Conservation (phyloP, 495 filamentous ascomycete genomes). For the Penicillium egyptiacum region DNA sequence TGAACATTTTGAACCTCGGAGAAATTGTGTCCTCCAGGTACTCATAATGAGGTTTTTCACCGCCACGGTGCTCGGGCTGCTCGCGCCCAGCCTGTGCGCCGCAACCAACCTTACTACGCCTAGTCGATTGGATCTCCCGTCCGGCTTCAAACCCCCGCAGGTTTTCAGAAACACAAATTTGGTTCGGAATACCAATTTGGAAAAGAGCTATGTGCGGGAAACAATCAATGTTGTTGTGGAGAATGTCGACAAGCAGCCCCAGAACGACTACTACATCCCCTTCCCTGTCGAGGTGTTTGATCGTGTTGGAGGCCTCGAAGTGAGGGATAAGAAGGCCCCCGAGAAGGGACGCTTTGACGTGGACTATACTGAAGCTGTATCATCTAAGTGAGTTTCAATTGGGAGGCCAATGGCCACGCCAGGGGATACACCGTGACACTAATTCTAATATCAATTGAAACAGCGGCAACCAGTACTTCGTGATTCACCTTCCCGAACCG, state of each 20-base stretch:
- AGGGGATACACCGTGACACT: constrained; percentile 1
- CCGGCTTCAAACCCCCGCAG: constrained; percentile 79
- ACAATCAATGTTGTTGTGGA: constrained; percentile 91
- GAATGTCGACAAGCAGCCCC: constrained; percentile 73
- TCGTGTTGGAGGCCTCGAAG: constrained; percentile 82
- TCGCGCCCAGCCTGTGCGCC: constrained; percentile 41
- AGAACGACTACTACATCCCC: constrained; percentile 85
- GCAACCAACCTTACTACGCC: constrained; percentile 30
- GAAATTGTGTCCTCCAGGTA: constrained; percentile 27
- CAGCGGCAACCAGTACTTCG: constrained; percentile 81
- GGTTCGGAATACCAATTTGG: constrained; percentile 84
- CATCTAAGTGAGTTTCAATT: constrained; percentile 31
- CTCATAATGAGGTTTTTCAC: constrained; percentile 47
- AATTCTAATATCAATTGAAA: constrained; percentile 10
- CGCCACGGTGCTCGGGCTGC: constrained; percentile 43
- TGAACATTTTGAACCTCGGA: constrained; percentile 29
- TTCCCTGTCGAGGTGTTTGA: constrained; percentile 73
- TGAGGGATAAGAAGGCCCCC: constrained; percentile 80
- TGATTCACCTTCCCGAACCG: constrained; percentile 71
- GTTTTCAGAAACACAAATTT: constrained; percentile 91
- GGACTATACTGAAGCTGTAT: constrained; percentile 51
- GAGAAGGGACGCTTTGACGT: constrained; percentile 65
- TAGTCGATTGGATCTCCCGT: constrained; percentile 54
- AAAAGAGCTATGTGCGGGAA: constrained; percentile 87
- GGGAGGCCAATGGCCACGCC: constrained; percentile 26